These are phyloP conservation scores for Cynara cardunculus DNA, from an alignment of 129 eudicot species.

Conservation along the genomic window DNA sequence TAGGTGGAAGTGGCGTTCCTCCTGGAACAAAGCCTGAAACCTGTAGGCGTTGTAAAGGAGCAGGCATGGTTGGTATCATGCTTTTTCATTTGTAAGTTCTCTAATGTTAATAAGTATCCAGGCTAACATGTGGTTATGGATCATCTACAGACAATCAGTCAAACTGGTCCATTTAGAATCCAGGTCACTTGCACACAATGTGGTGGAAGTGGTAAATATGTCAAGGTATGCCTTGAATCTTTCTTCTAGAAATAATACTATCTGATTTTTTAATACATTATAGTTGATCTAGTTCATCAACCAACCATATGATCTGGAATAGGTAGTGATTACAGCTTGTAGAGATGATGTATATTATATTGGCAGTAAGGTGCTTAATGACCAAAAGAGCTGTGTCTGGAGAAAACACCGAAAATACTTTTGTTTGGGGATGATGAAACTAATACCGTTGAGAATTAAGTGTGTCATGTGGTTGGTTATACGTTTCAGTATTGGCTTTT, in stretches of 20 bases:
- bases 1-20: slow-evolving; percentile 97
- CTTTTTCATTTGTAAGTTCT: not conserved
- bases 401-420: not conserved
- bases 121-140: slow-evolving; percentile 7
- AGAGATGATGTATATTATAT: too few relatives aligned
- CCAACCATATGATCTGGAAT: not conserved
- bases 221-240: slow-evolving; percentile 46
- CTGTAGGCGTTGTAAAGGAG: slow-evolving; percentile 83
- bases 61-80: slow-evolving; percentile 73
- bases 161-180: slow-evolving; percentile 68
- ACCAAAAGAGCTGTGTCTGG: not conserved
- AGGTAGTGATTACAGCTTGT: not conserved
- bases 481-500: too few relatives aligned
- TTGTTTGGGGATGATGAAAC: not conserved
- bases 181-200: slow-evolving; percentile 69
- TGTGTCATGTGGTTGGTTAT: too few relatives aligned
- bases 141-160: slow-evolving; percentile 44
- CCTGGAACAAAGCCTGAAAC: slow-evolving; percentile 93
- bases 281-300: not conserved
- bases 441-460: not conserved
- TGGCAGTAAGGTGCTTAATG: slow-evolving; percentile 1
- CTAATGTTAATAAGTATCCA: not conserved
- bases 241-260: not conserved
- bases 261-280: not conserved
- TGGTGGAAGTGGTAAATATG: slow-evolving; percentile 72